Conservation (phyloP, 805 yeast species). For the Yarrowia sp. region DNA sequence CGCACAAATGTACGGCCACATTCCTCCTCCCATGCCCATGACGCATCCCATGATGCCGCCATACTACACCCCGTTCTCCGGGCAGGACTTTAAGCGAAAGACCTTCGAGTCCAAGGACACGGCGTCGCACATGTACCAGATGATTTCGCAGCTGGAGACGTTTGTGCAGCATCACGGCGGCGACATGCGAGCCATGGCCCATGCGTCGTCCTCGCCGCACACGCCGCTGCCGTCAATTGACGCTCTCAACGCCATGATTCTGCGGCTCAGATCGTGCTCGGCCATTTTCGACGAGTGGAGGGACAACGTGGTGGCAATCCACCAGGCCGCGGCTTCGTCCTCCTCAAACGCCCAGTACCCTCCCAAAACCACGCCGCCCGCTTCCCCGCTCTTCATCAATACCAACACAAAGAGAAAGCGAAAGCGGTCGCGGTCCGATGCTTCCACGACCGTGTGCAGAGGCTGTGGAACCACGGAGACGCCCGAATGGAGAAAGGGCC, state of each 20-base stretch:
- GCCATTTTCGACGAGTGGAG: slow-evolving; percentile 24
- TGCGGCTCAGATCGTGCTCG: not conserved
- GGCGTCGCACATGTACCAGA: slow-evolving; percentile 25
- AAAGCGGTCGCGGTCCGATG: slow-evolving; percentile 14
- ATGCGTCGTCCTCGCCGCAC: not conserved
- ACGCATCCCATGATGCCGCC: slow-evolving; percentile 12
- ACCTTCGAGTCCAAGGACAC: slow-evolving; percentile 23
- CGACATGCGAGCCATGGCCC: slow-evolving; percentile 10
- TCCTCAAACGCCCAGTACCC: not conserved
- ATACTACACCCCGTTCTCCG: slow-evolving; percentile 10
- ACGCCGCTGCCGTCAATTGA: slow-evolving; percentile 2
- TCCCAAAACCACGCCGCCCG: slow-evolving; percentile 11
- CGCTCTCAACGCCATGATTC: slow-evolving; percentile 15
- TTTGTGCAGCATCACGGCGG: slow-evolving; percentile 16
- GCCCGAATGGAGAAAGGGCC: slow-evolving; percentile 85
- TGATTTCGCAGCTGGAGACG: slow-evolving; percentile 19
- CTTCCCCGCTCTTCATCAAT: slow-evolving; percentile 4
- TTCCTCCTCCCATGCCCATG: not conserved
- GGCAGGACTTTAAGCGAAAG: slow-evolving; percentile 8
- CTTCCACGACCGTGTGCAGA: slow-evolving; percentile 38
- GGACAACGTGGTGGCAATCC: slow-evolving; percentile 1
- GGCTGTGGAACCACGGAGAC: slow-evolving; percentile 59
- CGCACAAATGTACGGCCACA: not conserved
- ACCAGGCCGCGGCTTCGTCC: slow-evolving; percentile 1
- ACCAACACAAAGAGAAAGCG: slow-evolving; percentile 11